Evolutionary conservation across 345 rosid species (phyloP).

Genomic region (Carallia pectinifolia): DNA sequence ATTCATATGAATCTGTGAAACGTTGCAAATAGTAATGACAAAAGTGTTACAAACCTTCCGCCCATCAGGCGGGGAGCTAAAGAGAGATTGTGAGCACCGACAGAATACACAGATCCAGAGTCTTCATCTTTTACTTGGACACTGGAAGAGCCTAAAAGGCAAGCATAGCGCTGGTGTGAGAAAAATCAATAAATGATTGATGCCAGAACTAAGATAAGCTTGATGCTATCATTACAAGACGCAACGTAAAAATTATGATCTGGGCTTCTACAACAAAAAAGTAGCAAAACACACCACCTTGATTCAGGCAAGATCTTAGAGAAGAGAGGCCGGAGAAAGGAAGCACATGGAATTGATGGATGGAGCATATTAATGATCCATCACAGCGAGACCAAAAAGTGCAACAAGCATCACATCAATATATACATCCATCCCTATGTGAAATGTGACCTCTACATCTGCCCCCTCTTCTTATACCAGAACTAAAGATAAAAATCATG

Average conservation of each 20-base stretch:
- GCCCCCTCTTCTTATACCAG: no score
- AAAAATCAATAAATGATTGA: neutral
- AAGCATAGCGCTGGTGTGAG: slow-evolving; percentile 3
- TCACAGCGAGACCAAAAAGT: no score
- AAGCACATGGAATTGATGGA: no score
- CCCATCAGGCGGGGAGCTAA: slow-evolving; percentile 25
- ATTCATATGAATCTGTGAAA: slow-evolving; percentile 35
- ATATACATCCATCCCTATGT: no score
- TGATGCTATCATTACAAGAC: neutral
- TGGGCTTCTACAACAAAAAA: no score
- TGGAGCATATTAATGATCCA: no score
- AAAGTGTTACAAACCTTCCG: slow-evolving; percentile 27
- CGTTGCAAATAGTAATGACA: slow-evolving; percentile 32
- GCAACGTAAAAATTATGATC: no score
- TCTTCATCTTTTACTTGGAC: slow-evolving; percentile 58
- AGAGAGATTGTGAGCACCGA: slow-evolving; percentile 50
- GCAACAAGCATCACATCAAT: no score
- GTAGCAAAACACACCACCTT: no score
- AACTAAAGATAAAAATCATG: neutral
- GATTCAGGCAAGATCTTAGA: no score
- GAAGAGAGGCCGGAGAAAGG: no score
- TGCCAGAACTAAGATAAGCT: neutral
- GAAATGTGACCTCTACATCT: no score
- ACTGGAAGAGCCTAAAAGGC: slow-evolving; percentile 65
- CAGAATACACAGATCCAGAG: slow-evolving; percentile 42